Evolutionary conservation across 2,329 filamentous ascomycete genomes (phyloP), one percentile per base, ranked within the genome.

Genomic region (Aspergillus brunneoviolaceus): DNA sequence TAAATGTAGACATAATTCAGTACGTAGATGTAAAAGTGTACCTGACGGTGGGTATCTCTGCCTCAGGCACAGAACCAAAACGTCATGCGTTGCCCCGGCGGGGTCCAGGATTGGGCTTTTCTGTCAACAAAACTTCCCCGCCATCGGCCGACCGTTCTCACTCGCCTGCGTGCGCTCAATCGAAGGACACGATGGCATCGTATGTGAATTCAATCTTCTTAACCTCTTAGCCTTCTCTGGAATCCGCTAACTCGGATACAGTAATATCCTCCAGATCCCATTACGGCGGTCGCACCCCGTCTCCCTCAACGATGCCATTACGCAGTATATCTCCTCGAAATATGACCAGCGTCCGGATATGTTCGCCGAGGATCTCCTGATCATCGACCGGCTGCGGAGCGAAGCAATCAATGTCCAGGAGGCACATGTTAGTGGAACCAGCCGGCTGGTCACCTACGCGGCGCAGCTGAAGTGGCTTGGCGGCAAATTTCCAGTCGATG

Each of bases 301-400:
- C 47, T 89, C 89, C 60, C 84, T 98, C 63, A 89, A 91, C 58
- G 83, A 86, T 62, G 90, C 92, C 53, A 92, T 99, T 74, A 92
- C 91, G 65, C 89, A 95, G 74, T 98, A 99, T 80, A 98, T 99
- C 72, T 96, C 92, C 63, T 89, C 87, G 76, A 97, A 98, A 83
- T 98, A 98, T 88, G 94, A 98, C 77, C 95, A 99, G 75, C 94
- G 96, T 74, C 94, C 95, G 35, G 92, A 97, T 76, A 96, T 96
- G 89, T 99, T 99, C 77, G 86, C 87, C 64, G 85, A 91, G 65
- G 95, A 99, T 79, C 86, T 96, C 60, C 87, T 93, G 72, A 85
- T 89, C 65, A 92, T 99, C 70, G 92, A 98, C 73, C 82, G 86
- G 52, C 80, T 98, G 60, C 88, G 95, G 5, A 85, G 85, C 63